phyloP scores from a whole-genome alignment of 768 basidiomycete genomes.

The Rickenella mellea region DNA sequence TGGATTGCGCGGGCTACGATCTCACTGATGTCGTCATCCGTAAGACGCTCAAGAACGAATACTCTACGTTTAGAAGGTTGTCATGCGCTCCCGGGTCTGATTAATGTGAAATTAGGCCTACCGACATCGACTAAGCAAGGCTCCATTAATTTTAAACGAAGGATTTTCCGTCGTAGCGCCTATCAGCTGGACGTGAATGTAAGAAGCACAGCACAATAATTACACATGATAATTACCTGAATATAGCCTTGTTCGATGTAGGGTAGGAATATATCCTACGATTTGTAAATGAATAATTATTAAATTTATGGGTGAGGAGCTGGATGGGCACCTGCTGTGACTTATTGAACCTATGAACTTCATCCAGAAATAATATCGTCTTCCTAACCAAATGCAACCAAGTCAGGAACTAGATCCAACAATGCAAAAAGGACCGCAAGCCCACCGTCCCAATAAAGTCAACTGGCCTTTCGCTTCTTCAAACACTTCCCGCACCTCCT shows the following conservation, averaged over 20 bases:
- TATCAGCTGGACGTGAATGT: conserved; percentile 36
- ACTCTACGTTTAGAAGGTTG: conserved; percentile 39
- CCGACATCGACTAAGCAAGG: conserved; percentile 71
- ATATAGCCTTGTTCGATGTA: conserved; percentile 73
- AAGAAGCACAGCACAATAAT: not conserved
- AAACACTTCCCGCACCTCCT: conserved; percentile 63
- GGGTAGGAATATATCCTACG: conserved; percentile 70
- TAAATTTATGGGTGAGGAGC: not conserved
- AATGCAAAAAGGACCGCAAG: not conserved
- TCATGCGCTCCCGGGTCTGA: conserved; percentile 7
- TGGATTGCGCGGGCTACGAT: conserved; percentile 49
- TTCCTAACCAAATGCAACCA: conserved; percentile 29
- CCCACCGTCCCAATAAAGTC: conserved; percentile 53
- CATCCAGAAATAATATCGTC: conserved; percentile 75
- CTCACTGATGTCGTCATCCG: conserved; percentile 46
- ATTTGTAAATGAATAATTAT: conserved; percentile 8
- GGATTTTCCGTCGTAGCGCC: conserved; percentile 89
- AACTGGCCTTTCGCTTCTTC: conserved; percentile 67
- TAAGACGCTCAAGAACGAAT: conserved; percentile 60
- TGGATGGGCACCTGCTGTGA: conserved; percentile 44
- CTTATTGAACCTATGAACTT: conserved; percentile 75
- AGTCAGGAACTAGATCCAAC: not conserved
- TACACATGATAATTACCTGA: conserved; percentile 36
- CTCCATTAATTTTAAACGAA: conserved; percentile 70
- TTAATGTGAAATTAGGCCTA: conserved; percentile 28